phyloP scores from a whole-genome alignment of 176 grass and related monocot species.

The Tillandsia fasciculata region DNA sequence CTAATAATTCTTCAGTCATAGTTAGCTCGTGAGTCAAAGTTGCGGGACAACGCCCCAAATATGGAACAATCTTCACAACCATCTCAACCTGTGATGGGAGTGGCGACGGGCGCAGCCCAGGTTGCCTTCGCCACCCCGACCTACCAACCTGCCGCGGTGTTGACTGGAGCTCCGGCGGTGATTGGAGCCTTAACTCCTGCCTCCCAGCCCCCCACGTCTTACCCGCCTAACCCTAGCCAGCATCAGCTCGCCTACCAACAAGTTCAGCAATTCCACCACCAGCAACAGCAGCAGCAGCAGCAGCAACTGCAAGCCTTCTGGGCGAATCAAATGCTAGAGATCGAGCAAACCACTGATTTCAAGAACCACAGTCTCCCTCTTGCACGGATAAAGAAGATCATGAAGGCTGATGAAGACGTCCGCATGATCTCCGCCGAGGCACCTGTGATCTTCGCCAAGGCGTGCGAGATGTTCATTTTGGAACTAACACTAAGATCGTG shows the following conservation, averaged over 20 bases:
- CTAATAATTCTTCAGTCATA: conserved; percentile 6
- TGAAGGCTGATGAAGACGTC: conserved; percentile 64
- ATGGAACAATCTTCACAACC: conserved; percentile 47
- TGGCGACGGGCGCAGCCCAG: conserved; percentile 8
- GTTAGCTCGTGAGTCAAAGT: neutral
- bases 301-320: conserved; percentile 43
- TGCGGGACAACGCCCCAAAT: conserved; percentile 2
- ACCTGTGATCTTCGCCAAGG: conserved; percentile 45
- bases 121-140: conserved; percentile 21
- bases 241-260: conserved; percentile 34
- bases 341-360: conserved; percentile 34
- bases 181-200: conserved; percentile 9
- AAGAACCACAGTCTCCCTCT: conserved; percentile 45
- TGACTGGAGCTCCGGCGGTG: conserved; percentile 15
- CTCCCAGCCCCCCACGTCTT: conserved; percentile 12
- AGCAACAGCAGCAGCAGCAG: conserved; percentile 35
- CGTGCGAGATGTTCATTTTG: conserved; percentile 69
- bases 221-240: conserved; percentile 8
- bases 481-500: conserved; percentile 49
- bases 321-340: conserved; percentile 41
- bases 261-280: conserved; percentile 30
- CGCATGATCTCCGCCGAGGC: conserved; percentile 54
- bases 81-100: conserved; percentile 22
- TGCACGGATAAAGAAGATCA: conserved; percentile 71
- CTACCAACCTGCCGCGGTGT: conserved; percentile 25